These are phyloP conservation scores for Nasturtium officinale DNA, from an alignment of 345 rosid genomes.

Conservation along the genomic window DNA sequence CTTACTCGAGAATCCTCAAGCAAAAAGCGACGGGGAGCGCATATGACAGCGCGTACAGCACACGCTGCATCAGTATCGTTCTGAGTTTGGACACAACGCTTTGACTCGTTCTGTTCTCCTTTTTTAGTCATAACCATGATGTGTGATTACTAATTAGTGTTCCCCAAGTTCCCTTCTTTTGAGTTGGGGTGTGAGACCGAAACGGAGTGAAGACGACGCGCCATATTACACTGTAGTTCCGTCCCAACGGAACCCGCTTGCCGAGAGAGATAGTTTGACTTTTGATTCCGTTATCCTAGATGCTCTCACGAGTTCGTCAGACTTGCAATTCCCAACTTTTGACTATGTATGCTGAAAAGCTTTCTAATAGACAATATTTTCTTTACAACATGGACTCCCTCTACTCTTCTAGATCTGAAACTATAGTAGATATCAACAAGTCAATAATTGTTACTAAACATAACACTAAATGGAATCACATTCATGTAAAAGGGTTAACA, in stretches of 20 bases:
- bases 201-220: constrained; percentile 29
- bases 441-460: constrained; percentile 13
- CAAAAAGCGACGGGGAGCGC: background rate
- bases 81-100: background rate
- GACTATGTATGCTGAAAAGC: constrained; percentile 29
- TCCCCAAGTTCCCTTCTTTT: background rate
- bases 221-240: background rate
- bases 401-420: background rate
- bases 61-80: background rate
- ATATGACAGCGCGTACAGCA: background rate
- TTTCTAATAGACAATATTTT: constrained; percentile 1
- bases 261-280: constrained; percentile 32
- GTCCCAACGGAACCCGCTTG: constrained; percentile 27
- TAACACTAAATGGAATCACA: background rate
- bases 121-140: background rate
- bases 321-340: constrained; percentile 36
- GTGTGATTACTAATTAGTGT: background rate
- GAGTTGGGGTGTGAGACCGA: constrained; percentile 1
- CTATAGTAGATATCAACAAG: background rate
- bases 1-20: background rate
- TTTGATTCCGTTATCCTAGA: constrained; percentile 30
- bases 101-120: background rate
- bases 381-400: background rate
- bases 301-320: constrained; percentile 28
- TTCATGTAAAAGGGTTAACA: background rate